Base-by-base conservation (phyloP, 306 rosid species). In the Aeschynomene evenia region DNA sequence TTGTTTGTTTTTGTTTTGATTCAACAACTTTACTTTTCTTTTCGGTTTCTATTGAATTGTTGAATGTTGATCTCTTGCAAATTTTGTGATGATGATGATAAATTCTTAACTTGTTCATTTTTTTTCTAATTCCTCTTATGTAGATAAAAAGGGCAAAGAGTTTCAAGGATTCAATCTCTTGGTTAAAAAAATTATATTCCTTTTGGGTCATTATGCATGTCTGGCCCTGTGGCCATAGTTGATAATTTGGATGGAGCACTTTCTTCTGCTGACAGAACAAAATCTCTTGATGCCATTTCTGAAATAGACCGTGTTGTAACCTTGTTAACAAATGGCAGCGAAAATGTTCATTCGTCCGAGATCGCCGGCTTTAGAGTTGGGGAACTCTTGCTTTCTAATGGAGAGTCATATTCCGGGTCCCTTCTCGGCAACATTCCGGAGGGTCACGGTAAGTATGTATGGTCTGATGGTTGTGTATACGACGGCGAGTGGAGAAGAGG, bases 401-500 rank as follows among this genome's bases (percentile, higher is more conserved):
- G 88, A 14, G 99, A 91, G 68, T 79, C 86, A 11, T 94, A 87
- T 82, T 80, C 84, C 5, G 99, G 99, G 34, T 74, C 97, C 23
- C 79, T 85, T 82, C 88, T 84, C 15, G 99, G 92, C 20, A 87
- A 87, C 84, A 51, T 80, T 58, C 92, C 97, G 0, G 97, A 94
- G 83, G 96, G 97, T 7, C 77, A 7, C 5, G 99, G 99, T 74
- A 87, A 75, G 71, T 94, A 94, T 83, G 76, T 84, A 15, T 94
- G 99, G 99, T 74, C 88, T 28, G 97, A 91, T 81, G 92, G 96
- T 64, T 91, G 97, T 80, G 68, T 81, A 16, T 94, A 91, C 63
- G 96, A 87, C 46, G 99, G 99, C 26, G 99, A 85, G 81, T 94
- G 99, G 99, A 87, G 97, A 83, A 80, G 88, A 73, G 99, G 99